phyloP scores from a whole-genome alignment of 2,329 filamentous ascomycete species.

The Colletotrichum sp. region DNA sequence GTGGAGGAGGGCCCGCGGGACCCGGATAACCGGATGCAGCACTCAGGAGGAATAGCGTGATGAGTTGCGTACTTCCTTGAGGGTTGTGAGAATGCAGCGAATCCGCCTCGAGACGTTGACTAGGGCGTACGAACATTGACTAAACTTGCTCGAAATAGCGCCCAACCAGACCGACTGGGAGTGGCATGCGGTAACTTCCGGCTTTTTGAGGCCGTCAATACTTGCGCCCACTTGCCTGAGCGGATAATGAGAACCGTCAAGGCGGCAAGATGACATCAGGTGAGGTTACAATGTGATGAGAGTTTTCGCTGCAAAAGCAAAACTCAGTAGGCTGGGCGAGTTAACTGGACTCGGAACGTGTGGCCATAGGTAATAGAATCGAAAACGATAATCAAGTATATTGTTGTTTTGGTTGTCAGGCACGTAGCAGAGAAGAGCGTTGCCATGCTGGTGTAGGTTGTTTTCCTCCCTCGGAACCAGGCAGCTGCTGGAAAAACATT shows the following conservation, averaged over 20 bases:
- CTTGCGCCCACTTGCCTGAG: neutral
- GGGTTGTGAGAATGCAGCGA: neutral
- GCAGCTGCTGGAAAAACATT: no score
- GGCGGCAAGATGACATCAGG: fast-evolving
- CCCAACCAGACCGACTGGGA: neutral
- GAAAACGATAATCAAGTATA: no score
- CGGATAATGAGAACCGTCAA: neutral
- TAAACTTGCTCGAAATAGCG: neutral
- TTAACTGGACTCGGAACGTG: fast-evolving
- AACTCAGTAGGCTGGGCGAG: fast-evolving
- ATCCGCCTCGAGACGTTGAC: neutral
- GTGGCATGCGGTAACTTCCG: neutral
- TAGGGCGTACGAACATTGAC: neutral
- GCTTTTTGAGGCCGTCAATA: neutral
- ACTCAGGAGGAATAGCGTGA: neutral
- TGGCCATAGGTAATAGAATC: neutral
- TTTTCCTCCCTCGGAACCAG: no score
- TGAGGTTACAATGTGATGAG: neutral
- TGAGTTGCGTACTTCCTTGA: neutral
- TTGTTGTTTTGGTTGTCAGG: no score
- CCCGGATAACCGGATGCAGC: neutral
- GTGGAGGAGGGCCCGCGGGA: neutral
- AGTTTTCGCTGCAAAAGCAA: neutral
- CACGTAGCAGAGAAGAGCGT: no score
- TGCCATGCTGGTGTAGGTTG: no score